These are phyloP conservation scores for Celoporthe dispersa DNA, from an alignment of 2,329 filamentous ascomycete species.

Conservation along the genomic window DNA sequence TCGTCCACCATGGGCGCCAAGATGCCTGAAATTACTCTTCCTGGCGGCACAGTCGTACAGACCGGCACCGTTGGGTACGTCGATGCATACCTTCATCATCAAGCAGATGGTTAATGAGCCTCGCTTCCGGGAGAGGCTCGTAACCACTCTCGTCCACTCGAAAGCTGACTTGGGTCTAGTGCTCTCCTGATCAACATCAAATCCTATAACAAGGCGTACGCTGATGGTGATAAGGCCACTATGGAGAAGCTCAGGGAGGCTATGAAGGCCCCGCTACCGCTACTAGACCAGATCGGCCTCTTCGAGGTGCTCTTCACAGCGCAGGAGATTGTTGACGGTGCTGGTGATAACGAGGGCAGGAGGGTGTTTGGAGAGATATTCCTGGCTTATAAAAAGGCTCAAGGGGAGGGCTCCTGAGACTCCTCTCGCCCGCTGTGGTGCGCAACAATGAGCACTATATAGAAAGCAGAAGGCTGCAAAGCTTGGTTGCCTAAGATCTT, in stretches of 20 bases:
- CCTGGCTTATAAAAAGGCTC: constrained; percentile 32
- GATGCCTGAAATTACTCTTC: constrained; percentile 37
- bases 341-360: constrained; percentile 34
- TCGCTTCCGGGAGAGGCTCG: too few relatives aligned
- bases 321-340: constrained; percentile 34
- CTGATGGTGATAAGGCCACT: constrained; percentile 30
- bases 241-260: constrained; percentile 30
- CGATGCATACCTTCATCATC: neutral
- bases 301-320: constrained; percentile 36
- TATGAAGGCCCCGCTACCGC: constrained; percentile 33
- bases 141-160: neutral
- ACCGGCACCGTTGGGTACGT: constrained; percentile 38
- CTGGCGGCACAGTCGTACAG: constrained; percentile 37
- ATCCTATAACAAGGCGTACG: constrained; percentile 35
- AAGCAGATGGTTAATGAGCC: neutral
- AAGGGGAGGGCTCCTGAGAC: neutral
- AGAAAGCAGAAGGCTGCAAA: neutral
- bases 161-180: constrained; percentile 21
- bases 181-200: constrained; percentile 37
- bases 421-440: neutral
- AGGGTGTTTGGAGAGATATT: constrained; percentile 34
- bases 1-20: constrained; percentile 35
- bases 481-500: too few relatives aligned
- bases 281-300: constrained; percentile 35
- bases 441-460: too few relatives aligned